phyloP scores from a whole-genome alignment of 495 filamentous ascomycete species.

The Penicillium cinerascens region DNA sequence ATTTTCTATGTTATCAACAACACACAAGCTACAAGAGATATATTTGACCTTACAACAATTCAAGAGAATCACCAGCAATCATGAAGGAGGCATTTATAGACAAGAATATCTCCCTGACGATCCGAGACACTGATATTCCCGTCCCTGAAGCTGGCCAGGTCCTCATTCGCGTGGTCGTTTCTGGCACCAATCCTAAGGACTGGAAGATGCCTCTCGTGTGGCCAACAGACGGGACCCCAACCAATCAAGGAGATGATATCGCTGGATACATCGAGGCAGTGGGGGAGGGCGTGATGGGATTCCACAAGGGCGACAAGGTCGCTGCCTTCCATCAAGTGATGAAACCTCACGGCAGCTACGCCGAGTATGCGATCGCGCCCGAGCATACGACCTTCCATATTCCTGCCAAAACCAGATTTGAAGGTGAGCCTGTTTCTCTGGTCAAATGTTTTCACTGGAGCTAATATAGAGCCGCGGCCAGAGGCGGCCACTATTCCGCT shows the following conservation, averaged over 20 bases:
- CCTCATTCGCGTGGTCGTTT: slow-evolving; percentile 66
- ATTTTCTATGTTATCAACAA: neutral
- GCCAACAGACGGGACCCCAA: neutral
- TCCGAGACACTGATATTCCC: slow-evolving; percentile 61
- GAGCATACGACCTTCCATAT: slow-evolving; percentile 66
- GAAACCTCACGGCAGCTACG: slow-evolving; percentile 55
- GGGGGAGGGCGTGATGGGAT: slow-evolving; percentile 57
- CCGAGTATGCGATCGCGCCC: slow-evolving; percentile 66
- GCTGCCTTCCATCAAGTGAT: slow-evolving; percentile 63
- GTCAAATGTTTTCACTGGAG: neutral
- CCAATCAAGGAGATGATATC: slow-evolving; percentile 43
- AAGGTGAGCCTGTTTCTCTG: neutral
- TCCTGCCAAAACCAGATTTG: slow-evolving; percentile 27
- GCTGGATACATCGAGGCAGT: slow-evolving; percentile 59
- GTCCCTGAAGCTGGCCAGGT: slow-evolving; percentile 59
- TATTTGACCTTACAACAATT: neutral
- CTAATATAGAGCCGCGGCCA: slow-evolving; percentile 1
- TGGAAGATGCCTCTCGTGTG: slow-evolving; percentile 48
- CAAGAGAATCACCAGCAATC: neutral
- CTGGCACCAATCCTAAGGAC: slow-evolving; percentile 75
- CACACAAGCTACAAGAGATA: no score
- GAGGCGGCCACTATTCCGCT: slow-evolving; percentile 71
- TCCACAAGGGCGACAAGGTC: slow-evolving; percentile 63
- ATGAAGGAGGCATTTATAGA: slow-evolving; percentile 57
- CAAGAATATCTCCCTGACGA: slow-evolving; percentile 50